Evolutionary conservation across 2,329 filamentous ascomycete genomes (phyloP).

Genomic region (Hypoxylon rubiginosum): DNA sequence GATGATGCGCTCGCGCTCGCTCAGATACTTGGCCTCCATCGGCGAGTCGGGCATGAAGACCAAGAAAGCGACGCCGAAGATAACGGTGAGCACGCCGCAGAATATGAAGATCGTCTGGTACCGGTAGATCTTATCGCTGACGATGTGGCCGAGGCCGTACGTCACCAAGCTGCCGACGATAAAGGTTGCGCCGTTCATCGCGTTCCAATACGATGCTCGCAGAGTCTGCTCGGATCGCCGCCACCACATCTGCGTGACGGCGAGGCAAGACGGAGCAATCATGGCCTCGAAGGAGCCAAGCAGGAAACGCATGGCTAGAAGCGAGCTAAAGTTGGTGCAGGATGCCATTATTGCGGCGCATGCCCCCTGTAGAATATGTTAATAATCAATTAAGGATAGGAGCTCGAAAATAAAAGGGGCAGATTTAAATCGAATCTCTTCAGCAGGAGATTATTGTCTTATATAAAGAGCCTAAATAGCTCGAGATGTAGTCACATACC

Average conservation of each 20-base stretch:
- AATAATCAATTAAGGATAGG: conserved; percentile 5
- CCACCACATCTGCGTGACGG: conserved; percentile 69
- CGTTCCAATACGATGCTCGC: conserved; percentile 65
- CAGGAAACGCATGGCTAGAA: conserved; percentile 61
- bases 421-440: no score
- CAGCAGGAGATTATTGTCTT: no score
- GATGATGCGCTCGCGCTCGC: conserved; percentile 73
- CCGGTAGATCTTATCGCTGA: conserved; percentile 57
- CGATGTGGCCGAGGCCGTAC: conserved; percentile 65
- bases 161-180: conserved; percentile 69
- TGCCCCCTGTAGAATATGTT: conserved; percentile 52
- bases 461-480: no score
- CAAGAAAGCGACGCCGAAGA: conserved; percentile 65
- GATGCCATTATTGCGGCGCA: conserved; percentile 65
- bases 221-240: conserved; percentile 65
- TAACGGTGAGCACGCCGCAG: conserved; percentile 64
- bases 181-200: conserved; percentile 68
- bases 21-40: conserved; percentile 70
- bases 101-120: conserved; percentile 68
- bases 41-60: conserved; percentile 75
- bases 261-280: conserved; percentile 65
- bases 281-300: conserved; percentile 63
- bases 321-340: conserved; percentile 61
- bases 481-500: conserved; percentile 47
- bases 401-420: background rate